Base-by-base conservation (phyloP, 257 asterid species). In the Solanum rostratum region DNA sequence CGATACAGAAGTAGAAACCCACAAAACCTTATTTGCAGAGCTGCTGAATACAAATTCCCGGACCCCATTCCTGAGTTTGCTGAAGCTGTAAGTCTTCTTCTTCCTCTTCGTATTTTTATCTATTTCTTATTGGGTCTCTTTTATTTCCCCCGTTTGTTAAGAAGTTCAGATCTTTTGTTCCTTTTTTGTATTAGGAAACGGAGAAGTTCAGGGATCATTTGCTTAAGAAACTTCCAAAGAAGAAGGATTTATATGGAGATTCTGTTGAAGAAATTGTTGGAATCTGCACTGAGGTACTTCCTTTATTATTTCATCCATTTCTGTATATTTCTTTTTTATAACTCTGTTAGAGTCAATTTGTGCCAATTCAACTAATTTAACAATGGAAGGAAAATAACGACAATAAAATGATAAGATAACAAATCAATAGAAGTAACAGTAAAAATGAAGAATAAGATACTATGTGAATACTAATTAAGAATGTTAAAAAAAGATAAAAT, bases 11-110 rank as follows among this genome's bases (percentile, higher is more conserved):
- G 65, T 33, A 68, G 76, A 80, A 85, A 81, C 24, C 59, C 81
- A 45, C 2, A 41, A 49, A 86, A 69, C 76, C 79, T 93, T 80
- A 90, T 88, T 85, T 92, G 97, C 89, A 84, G 90, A 83, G 98
- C 97, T 62, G 97, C 93, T 55, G 98, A 96, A 88, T 92, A 93
- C 92, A 92, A 94, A 88, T 94, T 96, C 85, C 99, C 97, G 2
- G 98, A 96, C 90, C 99, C 98, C 33, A 92, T 96, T 86, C 99
- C 99, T 7, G 99, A 96, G 88, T 96, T 95, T 60, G 98, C 99
- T 79, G 96, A 92, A 65, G 89, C 97, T 70, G 99, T 94, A 49
- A 89, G 95, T 87, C 81, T 59, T 39, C 30, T 85, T 66, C 18
- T 18, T 63, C 63, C 0, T 13, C 14, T 37, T 83, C 27, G 11